These are phyloP conservation scores for Tylopilus vinaceipallidus DNA, from an alignment of 768 basidiomycete genomes.

Conservation along the genomic window DNA sequence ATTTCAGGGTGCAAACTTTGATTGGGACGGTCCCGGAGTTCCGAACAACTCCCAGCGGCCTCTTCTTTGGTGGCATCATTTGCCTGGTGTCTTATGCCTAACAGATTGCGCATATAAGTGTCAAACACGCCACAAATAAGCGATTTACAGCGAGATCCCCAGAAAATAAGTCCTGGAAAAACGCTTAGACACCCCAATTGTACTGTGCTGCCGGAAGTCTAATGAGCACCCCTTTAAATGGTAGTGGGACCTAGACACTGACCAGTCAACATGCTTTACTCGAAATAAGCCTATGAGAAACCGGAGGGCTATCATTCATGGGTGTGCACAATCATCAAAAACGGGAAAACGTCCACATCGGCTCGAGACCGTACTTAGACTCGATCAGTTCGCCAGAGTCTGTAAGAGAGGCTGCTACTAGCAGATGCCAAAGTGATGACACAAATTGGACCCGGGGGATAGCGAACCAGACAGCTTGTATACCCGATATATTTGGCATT, in stretches of 20 bases:
- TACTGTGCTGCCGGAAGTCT: not conserved
- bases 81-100: no score
- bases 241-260: slow-evolving; percentile 62
- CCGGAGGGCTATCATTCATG: slow-evolving; percentile 50
- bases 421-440: not conserved
- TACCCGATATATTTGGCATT: slow-evolving; percentile 83
- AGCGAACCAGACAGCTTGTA: slow-evolving; percentile 78
- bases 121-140: no score
- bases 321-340: slow-evolving; percentile 76
- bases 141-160: slow-evolving; percentile 59
- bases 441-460: not conserved
- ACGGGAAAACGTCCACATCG: slow-evolving; percentile 79
- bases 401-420: slow-evolving; percentile 70
- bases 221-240: slow-evolving; percentile 70
- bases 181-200: not conserved
- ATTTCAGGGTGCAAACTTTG: slow-evolving; percentile 32
- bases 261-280: slow-evolving; percentile 7
- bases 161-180: slow-evolving; percentile 33
- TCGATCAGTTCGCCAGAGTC: slow-evolving; percentile 84
- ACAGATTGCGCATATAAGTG: no score
- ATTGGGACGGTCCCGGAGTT: slow-evolving; percentile 38
- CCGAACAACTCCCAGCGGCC: slow-evolving; percentile 51
- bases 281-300: not conserved
- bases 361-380: slow-evolving; percentile 89
- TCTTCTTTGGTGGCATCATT: no score